phyloP scores from a whole-genome alignment of 2,329 filamentous ascomycete species.

The Sarocladium strictum region DNA sequence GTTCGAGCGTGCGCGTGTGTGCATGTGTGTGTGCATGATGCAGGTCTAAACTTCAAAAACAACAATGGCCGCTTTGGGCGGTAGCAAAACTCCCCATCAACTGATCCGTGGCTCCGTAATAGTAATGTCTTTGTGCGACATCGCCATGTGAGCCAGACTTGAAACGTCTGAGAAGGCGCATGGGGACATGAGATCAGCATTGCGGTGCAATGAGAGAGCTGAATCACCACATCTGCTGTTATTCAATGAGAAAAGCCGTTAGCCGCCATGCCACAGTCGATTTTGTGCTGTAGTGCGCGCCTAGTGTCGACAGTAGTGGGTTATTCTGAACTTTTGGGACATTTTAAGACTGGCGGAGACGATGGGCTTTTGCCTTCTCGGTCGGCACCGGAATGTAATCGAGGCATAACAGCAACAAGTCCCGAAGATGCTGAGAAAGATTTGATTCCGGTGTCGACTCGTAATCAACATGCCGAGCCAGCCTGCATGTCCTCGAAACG shows the following conservation, averaged over 20 bases:
- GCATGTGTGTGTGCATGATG: neutral
- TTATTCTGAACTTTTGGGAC: neutral
- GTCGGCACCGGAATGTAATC: neutral
- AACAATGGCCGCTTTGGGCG: neutral
- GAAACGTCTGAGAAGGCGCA: neutral
- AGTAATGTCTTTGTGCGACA: neutral
- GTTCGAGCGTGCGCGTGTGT: neutral
- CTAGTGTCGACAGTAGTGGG: neutral
- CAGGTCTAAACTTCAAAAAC: neutral
- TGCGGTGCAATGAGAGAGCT: neutral
- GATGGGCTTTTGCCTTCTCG: no score
- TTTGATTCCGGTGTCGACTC: no score
- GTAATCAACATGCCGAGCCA: no score
- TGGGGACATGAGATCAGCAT: neutral
- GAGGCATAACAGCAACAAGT: no score
- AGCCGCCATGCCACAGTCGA: neutral
- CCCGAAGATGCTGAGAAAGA: no score
- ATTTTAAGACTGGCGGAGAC: no score
- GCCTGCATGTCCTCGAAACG: no score
- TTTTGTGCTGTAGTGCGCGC: conserved; percentile 3
- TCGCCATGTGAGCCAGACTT: neutral
- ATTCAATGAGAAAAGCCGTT: no score
- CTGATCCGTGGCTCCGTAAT: no score
- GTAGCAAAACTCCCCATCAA: neutral
- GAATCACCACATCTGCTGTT: neutral